Evolutionary conservation across 306 rosid species (phyloP).

Genomic region (Quercus robur): DNA sequence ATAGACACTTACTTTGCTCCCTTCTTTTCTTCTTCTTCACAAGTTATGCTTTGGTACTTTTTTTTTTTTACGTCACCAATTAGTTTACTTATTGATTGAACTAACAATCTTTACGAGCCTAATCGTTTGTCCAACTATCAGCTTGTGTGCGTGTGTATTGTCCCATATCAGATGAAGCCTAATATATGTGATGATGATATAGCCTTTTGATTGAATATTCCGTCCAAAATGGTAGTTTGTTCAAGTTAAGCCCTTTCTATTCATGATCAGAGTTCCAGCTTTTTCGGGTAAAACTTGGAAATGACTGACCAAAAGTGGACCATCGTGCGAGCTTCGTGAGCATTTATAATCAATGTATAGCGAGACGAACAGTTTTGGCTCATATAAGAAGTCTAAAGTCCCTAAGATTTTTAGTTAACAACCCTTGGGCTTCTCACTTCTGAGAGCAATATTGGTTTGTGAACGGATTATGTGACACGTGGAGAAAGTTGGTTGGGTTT

Average conservation of each 20-base stretch:
- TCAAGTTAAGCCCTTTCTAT: neutral
- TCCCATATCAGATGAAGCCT: neutral
- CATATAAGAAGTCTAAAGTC: neutral
- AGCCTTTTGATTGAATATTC: neutral
- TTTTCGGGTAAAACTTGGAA: neutral
- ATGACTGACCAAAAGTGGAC: neutral
- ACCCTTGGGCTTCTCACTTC: neutral
- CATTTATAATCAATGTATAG: neutral
- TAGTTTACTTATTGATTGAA: no score
- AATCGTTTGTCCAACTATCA: neutral
- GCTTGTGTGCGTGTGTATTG: neutral
- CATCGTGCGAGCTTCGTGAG: neutral
- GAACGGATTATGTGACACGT: slow-evolving; percentile 49
- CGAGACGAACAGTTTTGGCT: neutral
- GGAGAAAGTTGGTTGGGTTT: slow-evolving; percentile 40
- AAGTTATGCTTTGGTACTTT: no score
- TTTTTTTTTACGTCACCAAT: no score
- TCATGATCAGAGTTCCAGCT: neutral
- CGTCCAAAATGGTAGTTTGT: neutral
- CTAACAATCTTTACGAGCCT: no score
- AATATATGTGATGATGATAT: neutral
- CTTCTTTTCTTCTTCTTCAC: neutral
- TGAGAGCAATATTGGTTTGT: slow-evolving; percentile 1
- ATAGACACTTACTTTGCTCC: neutral
- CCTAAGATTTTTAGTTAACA: neutral